phyloP scores from a whole-genome alignment of 1,139 yeast species.

The Lipomyces yarrowii region DNA sequence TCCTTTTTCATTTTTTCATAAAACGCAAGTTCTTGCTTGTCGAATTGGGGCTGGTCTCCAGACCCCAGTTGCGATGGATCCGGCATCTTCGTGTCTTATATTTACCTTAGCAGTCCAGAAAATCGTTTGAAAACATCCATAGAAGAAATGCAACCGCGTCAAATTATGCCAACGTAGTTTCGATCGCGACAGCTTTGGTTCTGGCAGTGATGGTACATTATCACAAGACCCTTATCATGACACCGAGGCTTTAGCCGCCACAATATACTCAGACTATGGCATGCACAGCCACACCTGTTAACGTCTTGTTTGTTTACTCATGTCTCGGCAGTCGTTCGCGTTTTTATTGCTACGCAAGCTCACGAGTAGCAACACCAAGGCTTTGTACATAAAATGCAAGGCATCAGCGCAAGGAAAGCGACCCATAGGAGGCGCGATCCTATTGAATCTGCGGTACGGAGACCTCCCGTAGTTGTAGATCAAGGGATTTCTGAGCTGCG shows the following conservation, averaged over 20 bases:
- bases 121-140: neutral
- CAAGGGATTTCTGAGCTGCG: conserved; percentile 70
- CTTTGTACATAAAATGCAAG: neutral
- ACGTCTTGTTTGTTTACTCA: neutral
- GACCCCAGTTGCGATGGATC: conserved; percentile 33
- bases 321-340: neutral
- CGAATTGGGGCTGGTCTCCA: conserved; percentile 16
- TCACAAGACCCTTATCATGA: neutral
- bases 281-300: neutral
- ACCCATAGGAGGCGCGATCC: conserved; percentile 20
- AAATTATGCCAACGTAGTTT: neutral
- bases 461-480: conserved; percentile 22
- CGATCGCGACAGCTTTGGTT: neutral
- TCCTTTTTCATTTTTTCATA: conserved; percentile 71
- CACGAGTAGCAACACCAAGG: neutral
- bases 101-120: neutral
- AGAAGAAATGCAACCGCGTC: neutral
- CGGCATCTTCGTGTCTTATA: conserved; percentile 30
- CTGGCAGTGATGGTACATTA: neutral
- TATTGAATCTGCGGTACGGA: conserved; percentile 19
- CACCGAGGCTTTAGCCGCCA: neutral
- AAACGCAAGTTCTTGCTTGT: conserved; percentile 46
- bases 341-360: neutral
- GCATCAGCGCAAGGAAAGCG: neutral
- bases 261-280: neutral